These are phyloP conservation scores for Heritiera littoralis DNA, from an alignment of 345 rosid genomes.

Conservation along the genomic window DNA sequence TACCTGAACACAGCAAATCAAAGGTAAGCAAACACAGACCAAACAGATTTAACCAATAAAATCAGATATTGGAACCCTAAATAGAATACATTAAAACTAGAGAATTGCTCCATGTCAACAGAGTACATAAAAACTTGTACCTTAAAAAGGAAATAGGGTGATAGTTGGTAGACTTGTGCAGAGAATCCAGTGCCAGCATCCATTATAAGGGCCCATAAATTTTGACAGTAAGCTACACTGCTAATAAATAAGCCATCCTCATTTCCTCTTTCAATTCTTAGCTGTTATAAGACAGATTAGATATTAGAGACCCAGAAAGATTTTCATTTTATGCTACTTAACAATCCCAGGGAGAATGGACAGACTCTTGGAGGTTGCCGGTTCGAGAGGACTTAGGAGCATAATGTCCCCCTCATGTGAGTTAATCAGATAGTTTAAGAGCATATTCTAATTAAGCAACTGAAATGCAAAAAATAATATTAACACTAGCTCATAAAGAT, in stretches of 20 bases:
- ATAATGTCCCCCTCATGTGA: too few relatives aligned
- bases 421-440: constrained; percentile 6
- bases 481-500: not conserved
- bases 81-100: not conserved
- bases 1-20: constrained; percentile 48
- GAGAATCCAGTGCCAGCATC: constrained; percentile 68
- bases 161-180: constrained; percentile 63
- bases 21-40: constrained; percentile 2
- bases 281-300: not conserved
- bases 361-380: too few relatives aligned
- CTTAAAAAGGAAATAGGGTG: constrained; percentile 61
- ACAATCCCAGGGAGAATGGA: not conserved
- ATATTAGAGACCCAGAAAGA: constrained; percentile 10
- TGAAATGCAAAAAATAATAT: not conserved
- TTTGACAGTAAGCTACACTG: constrained; percentile 60
- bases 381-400: too few relatives aligned
- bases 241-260: constrained; percentile 70
- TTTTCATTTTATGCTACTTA: not conserved
- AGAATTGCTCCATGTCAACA: constrained; percentile 6
- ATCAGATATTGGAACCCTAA: not conserved
- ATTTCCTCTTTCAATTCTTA: constrained; percentile 50
- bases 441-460: constrained; percentile 19
- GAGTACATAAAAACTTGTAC: constrained; percentile 26
- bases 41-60: not conserved
- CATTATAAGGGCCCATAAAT: constrained; percentile 75